Percentiles rank a stretch among this genome's conserved stretches.
phyloP scores from a whole-genome alignment of 2,329 filamentous ascomycete species.

The Polychaeton citri region DNA sequence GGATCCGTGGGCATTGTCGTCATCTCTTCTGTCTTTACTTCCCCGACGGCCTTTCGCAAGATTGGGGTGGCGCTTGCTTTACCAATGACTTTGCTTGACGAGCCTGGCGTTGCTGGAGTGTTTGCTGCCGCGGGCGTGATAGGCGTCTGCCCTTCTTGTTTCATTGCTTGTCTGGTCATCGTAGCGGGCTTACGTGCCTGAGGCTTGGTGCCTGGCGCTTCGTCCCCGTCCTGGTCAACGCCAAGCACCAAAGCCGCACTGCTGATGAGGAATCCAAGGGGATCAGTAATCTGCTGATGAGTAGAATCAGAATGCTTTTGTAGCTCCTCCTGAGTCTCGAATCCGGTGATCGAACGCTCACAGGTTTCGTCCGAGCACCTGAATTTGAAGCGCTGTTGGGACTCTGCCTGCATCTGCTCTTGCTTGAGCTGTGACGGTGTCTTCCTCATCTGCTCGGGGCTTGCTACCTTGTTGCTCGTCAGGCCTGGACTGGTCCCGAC shows the following conservation, averaged over 20 bases:
- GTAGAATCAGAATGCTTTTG: constrained; percentile 40
- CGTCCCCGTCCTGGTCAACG: constrained; percentile 35
- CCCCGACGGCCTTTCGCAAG: background rate
- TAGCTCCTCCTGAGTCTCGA: constrained; percentile 40
- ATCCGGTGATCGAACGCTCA: constrained; percentile 40
- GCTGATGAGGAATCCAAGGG: constrained; percentile 42
- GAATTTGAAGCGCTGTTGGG: constrained; percentile 33
- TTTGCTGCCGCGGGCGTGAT: constrained; percentile 22
- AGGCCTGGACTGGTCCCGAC: constrained; percentile 27
- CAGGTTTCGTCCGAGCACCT: constrained; percentile 40
- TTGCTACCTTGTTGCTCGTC: constrained; percentile 21
- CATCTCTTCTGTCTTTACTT: background rate
- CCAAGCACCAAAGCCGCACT: constrained; percentile 34
- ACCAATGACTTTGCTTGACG: background rate
- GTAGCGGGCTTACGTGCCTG: constrained; percentile 23
- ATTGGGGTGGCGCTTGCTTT: constrained; percentile 1
- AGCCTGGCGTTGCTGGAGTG: constrained; percentile 14
- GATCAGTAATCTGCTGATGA: constrained; percentile 42
- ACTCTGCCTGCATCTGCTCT: constrained; percentile 22
- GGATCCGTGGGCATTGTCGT: constrained; percentile 4
- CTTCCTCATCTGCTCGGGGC: constrained; percentile 34
- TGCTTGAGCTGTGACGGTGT: constrained; percentile 20
- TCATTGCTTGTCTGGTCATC: constrained; percentile 5
- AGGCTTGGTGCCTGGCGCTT: constrained; percentile 18
- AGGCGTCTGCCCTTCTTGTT: constrained; percentile 5